Conservation (phyloP, 176 grass and related monocot genomes). For the Pharus latifolius region DNA sequence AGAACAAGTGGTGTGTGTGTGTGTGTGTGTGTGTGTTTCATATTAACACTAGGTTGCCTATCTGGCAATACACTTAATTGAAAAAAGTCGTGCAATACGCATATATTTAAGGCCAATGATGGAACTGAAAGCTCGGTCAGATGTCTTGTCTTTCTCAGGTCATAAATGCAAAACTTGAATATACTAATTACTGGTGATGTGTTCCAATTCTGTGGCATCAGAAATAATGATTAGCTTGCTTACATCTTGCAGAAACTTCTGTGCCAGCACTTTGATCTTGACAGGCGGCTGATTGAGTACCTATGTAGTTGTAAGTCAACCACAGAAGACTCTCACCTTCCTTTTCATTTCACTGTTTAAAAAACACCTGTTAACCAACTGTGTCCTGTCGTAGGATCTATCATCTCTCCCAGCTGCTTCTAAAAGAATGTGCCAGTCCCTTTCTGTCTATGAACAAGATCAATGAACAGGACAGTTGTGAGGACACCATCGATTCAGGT, state of each 20-base stretch:
- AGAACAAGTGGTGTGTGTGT: too few species aligned
- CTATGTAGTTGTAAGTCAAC: conserved; percentile 50
- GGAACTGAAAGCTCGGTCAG: conserved; percentile 22
- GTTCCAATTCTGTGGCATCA: conserved; percentile 16
- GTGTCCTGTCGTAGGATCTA: conserved; percentile 22
- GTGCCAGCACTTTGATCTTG: conserved; percentile 87
- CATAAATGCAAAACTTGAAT: conserved; percentile 6
- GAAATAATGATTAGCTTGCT: background rate
- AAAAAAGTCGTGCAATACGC: background rate
- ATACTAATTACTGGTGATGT: conserved; percentile 4
- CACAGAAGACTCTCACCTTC: conserved; percentile 24
- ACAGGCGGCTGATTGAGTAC: conserved; percentile 77
- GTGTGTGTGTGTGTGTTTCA: too few species aligned
- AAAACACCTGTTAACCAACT: conserved; percentile 22
- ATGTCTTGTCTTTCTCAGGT: conserved; percentile 8
- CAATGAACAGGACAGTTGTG: conserved; percentile 17
- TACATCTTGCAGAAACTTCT: conserved; percentile 78
- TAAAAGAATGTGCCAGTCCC: conserved; percentile 13
- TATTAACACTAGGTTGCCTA: background rate
- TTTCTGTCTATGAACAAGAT: background rate
- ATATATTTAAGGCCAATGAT: conserved; percentile 13
- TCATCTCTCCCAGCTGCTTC: conserved; percentile 18
- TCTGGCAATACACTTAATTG: conserved; percentile 1
- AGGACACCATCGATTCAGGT: conserved; percentile 13
- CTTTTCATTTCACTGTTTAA: conserved; percentile 30